These are phyloP conservation scores for Heimioporus sp. DNA, from an alignment of 768 basidiomycete species.

Conservation along the genomic window DNA sequence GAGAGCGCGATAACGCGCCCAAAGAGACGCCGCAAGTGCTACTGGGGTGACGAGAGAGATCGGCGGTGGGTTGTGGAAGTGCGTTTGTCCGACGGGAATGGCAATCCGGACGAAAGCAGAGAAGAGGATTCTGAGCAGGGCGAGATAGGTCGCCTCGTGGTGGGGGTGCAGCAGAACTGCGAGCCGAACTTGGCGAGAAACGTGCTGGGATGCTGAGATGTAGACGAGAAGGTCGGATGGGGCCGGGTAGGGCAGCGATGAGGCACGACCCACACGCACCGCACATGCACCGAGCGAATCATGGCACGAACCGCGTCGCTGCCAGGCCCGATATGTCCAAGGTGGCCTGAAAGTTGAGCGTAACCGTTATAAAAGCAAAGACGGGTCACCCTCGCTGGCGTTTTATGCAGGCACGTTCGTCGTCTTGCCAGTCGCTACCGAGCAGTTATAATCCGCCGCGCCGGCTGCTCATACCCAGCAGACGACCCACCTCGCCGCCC, in stretches of 20 bases:
- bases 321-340: constrained; percentile 31
- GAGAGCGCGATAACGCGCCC: no score
- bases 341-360: constrained; percentile 16
- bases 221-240: constrained; percentile 14
- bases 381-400: constrained; percentile 3
- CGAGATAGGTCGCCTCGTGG: constrained; percentile 14
- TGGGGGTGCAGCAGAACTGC: constrained; percentile 5
- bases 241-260: constrained; percentile 20
- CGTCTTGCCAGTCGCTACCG: constrained; percentile 20
- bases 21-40: no score
- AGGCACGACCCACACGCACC: constrained; percentile 15
- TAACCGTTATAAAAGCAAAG: constrained; percentile 31
- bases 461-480: neutral
- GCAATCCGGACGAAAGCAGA: neutral
- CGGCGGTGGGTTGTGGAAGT: no score
- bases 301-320: constrained; percentile 12
- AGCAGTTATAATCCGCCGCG: constrained; percentile 19
- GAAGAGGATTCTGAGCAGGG: neutral
- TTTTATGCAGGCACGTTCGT: constrained; percentile 37
- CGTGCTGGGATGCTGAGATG: no score
- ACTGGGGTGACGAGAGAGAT: no score
- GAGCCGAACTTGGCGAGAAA: no score
- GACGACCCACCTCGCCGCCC: constrained; percentile 7
- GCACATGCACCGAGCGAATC: constrained; percentile 24
- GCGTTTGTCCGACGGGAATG: neutral